Conservation (phyloP, 2,329 filamentous ascomycete species). For the Gremmenia infestans region DNA sequence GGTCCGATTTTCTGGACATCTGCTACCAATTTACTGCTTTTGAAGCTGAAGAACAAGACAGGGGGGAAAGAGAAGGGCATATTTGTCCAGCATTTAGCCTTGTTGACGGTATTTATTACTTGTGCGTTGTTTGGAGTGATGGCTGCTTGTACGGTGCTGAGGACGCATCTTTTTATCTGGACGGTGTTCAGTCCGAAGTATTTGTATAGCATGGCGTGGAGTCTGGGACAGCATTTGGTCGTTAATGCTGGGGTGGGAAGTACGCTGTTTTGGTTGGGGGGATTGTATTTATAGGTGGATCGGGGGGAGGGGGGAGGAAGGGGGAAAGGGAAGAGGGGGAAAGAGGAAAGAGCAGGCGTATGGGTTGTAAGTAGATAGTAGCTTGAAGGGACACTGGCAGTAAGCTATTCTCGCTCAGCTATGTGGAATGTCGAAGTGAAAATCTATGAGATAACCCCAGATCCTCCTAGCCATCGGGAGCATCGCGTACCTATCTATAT, state of each 20-base stretch:
- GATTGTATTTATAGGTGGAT: conserved; percentile 26
- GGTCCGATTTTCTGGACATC: conserved; percentile 84
- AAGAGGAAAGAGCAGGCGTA: neutral
- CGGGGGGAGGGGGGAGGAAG: neutral
- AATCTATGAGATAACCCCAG: no score
- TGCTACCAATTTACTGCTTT: conserved; percentile 55
- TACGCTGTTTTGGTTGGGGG: conserved; percentile 50
- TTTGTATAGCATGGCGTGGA: conserved; percentile 88
- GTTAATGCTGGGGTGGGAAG: conserved; percentile 63
- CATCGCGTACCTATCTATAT: no score
- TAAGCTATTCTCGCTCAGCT: no score
- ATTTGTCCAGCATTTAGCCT: conserved; percentile 47
- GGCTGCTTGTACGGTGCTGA: conserved; percentile 76
- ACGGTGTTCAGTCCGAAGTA: conserved; percentile 98
- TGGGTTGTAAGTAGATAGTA: no score
- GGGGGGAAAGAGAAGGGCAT: conserved; percentile 11
- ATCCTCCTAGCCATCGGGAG: no score
- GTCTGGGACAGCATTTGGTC: conserved; percentile 70
- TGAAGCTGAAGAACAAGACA: conserved; percentile 33
- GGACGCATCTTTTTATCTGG: conserved; percentile 96
- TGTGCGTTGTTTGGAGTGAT: conserved; percentile 69
- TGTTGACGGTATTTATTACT: conserved; percentile 68
- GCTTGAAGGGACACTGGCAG: no score
- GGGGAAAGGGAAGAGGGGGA: neutral
- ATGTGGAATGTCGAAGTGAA: no score